Percentiles rank a stretch among this genome's conserved stretches.
Evolutionary conservation across 2,329 filamentous ascomycete species (phyloP).

Genomic region (Colletotrichum aenigma): DNA sequence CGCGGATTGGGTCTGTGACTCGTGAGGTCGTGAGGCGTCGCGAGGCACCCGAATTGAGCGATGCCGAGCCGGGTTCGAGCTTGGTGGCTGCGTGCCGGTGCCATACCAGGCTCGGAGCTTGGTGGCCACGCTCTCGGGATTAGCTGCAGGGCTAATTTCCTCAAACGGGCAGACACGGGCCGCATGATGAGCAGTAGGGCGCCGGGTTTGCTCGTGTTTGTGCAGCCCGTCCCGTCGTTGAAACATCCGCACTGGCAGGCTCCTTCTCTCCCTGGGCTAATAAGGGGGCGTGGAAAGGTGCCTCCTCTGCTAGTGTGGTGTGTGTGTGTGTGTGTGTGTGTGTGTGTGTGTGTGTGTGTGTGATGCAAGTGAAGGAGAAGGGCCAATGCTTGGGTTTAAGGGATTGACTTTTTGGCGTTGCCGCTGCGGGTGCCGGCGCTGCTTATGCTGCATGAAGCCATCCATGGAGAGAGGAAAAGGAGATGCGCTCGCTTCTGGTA

Average conservation of each 20-base stretch:
- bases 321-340: not conserved
- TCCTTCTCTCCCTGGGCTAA: not conserved
- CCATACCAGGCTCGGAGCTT: conserved; percentile 1
- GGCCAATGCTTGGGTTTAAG: not conserved
- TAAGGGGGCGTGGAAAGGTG: not conserved
- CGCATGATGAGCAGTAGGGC: not conserved
- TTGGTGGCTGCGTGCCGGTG: conserved; percentile 6
- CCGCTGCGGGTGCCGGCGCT: not conserved
- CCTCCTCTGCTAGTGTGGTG: too few species aligned
- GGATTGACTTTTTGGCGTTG: not conserved
- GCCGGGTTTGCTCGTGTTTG: not conserved
- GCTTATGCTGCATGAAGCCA: not conserved
- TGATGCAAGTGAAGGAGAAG: not conserved
- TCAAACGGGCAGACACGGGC: conserved; percentile 15
- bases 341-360: not conserved
- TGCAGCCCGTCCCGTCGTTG: conserved; percentile 7
- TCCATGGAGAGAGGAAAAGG: not conserved
- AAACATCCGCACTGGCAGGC: conserved; percentile 10
- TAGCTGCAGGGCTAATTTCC: conserved; percentile 17
- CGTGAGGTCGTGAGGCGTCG: not conserved
- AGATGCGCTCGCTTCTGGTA: not conserved
- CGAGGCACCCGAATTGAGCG: conserved; percentile 1
- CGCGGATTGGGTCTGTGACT: not conserved
- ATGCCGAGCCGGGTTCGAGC: conserved; percentile 7
- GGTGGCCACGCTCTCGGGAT: conserved; percentile 8